phyloP scores from a whole-genome alignment of 805 yeast species.

The Isabelozyma pseudorhagii region DNA sequence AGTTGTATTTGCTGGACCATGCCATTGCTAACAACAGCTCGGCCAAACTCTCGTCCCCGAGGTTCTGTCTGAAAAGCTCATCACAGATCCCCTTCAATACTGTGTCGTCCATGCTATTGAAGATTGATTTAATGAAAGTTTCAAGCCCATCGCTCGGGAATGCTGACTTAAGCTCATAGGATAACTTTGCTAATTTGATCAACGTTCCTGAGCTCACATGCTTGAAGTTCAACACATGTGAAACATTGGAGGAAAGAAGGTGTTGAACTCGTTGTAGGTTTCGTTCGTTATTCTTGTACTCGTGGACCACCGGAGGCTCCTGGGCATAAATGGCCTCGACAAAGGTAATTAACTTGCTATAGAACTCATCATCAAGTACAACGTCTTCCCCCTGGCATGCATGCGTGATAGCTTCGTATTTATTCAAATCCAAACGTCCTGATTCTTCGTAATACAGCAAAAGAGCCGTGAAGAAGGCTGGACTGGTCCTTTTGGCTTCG shows the following conservation, averaged over 20 bases:
- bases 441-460: constrained; percentile 2
- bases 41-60: constrained; percentile 20
- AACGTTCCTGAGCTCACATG: constrained; percentile 2
- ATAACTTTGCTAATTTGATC: constrained; percentile 17
- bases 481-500: constrained; percentile 2
- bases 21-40: constrained; percentile 14
- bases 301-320: constrained; percentile 30
- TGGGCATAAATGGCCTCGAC: constrained; percentile 26
- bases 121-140: background rate
- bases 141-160: background rate
- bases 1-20: constrained; percentile 2
- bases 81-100: constrained; percentile 5
- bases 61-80: constrained; percentile 14
- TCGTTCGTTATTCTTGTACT: constrained; percentile 27
- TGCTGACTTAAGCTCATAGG: constrained; percentile 20
- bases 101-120: background rate
- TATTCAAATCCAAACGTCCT: constrained; percentile 1
- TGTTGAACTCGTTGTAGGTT: constrained; percentile 21
- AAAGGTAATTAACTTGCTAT: constrained; percentile 15
- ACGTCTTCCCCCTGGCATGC: background rate
- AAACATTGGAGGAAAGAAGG: constrained; percentile 4
- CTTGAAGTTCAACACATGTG: background rate
- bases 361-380: constrained; percentile 19
- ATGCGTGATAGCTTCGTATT: constrained; percentile 2
- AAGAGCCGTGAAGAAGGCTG: constrained; percentile 14